Base-by-base conservation (phyloP, 768 basidiomycete species). In the Mycena belliarum region DNA sequence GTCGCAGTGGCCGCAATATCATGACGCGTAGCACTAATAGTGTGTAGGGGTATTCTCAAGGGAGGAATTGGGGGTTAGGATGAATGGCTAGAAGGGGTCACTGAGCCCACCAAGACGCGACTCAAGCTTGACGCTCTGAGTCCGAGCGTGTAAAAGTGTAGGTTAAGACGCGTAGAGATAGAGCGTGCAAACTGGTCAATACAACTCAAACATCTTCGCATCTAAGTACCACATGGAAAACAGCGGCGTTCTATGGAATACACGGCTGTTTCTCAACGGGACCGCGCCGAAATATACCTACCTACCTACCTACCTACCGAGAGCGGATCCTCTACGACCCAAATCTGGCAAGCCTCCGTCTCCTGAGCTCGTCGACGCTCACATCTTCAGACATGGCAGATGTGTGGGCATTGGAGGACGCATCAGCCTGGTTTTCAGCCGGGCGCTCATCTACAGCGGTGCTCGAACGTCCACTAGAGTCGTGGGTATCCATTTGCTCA, bases 321-420 rank as follows among this genome's bases (percentile, higher is more conserved):
- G n/a, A n/a, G n/a, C n/a, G n/a, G n/a, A n/a, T n/a, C n/a, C 15
- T 57, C 29, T 41, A 58, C 3, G 59, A 41, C 16, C 57, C 61
- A 41, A 63, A 63, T 52, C 57, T 59, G 4, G 61, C 61, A 55
- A 63, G 61, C 29, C 61, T 59, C 57, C 57, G 23, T 52, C 61
- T 47, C 8, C 61, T 60, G 11, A 62, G 35, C 33, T 62, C 64
- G 24, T 62, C 64, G 18, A 59, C 61, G 15, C 53, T 58, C 16
- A 61, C 64, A 3, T 51, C 41, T 20, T 64, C 56, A 3, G 50
- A 23, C 2, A 57, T 4, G 9, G 52, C 56, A 1, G 50, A 23
- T 2, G 52, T 4, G 12, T 48, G 40, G 2, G 26, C 20, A 24
- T 41, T 29, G 29, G 5, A 5, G 14, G 24, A 28, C 14, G 23